Conservation (phyloP, 805 yeast genomes). For the Kodamaea kaohsiungensis region DNA sequence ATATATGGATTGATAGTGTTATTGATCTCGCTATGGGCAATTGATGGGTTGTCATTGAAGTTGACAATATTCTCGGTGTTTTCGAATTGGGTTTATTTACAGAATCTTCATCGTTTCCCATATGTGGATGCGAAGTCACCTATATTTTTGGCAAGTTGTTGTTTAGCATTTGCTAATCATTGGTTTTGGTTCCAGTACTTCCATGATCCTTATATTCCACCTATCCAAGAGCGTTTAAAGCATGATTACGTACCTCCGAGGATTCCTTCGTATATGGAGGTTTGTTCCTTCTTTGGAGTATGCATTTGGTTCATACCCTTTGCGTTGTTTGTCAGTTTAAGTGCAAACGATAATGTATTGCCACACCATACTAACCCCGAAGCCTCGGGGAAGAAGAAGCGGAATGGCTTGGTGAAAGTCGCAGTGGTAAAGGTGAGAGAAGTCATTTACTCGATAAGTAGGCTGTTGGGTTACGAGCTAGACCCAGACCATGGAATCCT, state of each 20-base stretch:
- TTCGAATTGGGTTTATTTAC: conserved; percentile 72
- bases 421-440: conserved; percentile 57
- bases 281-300: conserved; percentile 92
- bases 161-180: conserved; percentile 76
- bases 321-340: conserved; percentile 83
- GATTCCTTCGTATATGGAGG: conserved; percentile 81
- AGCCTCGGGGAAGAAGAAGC: conserved; percentile 31
- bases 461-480: conserved; percentile 64
- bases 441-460: conserved; percentile 44
- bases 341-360: conserved; percentile 86
- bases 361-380: conserved; percentile 52
- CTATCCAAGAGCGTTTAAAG: conserved; percentile 58
- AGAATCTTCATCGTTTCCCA: conserved; percentile 81
- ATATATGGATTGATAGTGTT: conserved; percentile 62
- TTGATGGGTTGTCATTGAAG: conserved; percentile 80
- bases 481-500: conserved; percentile 51
- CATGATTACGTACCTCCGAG: conserved; percentile 63
- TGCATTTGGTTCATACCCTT: conserved; percentile 95
- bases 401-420: conserved; percentile 65
- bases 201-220: conserved; percentile 69
- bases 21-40: conserved; percentile 57
- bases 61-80: conserved; percentile 66
- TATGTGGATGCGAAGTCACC: conserved; percentile 74
- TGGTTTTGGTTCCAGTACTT: conserved; percentile 88
- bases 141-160: conserved; percentile 67